Evolutionary conservation across 768 basidiomycete genomes (phyloP).

Genomic region (Mycena indigotica): DNA sequence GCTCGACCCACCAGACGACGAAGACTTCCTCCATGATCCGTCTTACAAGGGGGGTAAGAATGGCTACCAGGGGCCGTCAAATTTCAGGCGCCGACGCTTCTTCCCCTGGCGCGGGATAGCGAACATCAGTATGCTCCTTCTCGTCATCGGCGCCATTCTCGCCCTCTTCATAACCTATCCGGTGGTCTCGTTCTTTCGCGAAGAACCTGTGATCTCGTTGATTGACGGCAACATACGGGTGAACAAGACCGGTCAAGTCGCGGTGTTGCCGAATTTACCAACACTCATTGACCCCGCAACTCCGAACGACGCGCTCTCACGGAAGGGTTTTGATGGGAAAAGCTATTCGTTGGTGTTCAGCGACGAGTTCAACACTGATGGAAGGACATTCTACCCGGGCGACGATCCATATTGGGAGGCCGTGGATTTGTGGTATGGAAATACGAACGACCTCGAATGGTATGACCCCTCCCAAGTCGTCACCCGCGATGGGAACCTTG

Average conservation of each 20-base stretch:
- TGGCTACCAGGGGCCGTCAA: constrained; percentile 13
- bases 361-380: constrained; percentile 74
- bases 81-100: constrained; percentile 24
- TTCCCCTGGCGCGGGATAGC: constrained; percentile 53
- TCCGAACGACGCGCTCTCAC: constrained; percentile 54
- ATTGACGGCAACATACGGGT: constrained; percentile 67
- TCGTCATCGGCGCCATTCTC: constrained; percentile 64
- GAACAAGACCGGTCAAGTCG: constrained; percentile 71
- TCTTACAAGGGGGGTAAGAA: constrained; percentile 34
- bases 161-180: constrained; percentile 84
- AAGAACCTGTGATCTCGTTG: constrained; percentile 38
- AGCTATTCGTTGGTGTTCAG: constrained; percentile 72
- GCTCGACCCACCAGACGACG: constrained; percentile 62
- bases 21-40: constrained; percentile 76
- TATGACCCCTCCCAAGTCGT: constrained; percentile 70
- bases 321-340: constrained; percentile 74
- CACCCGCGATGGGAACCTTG: constrained; percentile 65
- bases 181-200: constrained; percentile 53
- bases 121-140: constrained; percentile 70
- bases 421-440: constrained; percentile 71
- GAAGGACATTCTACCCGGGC: constrained; percentile 63
- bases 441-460: constrained; percentile 74
- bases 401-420: constrained; percentile 53
- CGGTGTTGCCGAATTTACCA: constrained; percentile 44
- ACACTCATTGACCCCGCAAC: constrained; percentile 70